Conservation (phyloP, 108 stramenopile genomes). For the Parmales sp. region DNA sequence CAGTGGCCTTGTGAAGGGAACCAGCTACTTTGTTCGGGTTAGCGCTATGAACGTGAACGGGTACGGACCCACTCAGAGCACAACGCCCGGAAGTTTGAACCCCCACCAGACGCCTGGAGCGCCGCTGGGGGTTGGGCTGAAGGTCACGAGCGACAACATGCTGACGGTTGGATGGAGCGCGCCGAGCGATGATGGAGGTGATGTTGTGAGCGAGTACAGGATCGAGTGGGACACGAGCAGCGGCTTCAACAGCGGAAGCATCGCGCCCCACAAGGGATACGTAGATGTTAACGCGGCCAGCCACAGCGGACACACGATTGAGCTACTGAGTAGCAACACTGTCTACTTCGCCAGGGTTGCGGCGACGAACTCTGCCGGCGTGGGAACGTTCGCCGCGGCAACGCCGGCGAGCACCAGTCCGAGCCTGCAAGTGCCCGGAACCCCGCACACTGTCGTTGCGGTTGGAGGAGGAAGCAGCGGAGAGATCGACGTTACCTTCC, state of each 20-base stretch:
- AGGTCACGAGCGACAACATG: conserved; percentile 62
- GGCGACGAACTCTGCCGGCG: conserved; percentile 54
- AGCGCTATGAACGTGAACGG: conserved; percentile 62
- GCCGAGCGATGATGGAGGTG: conserved; percentile 59
- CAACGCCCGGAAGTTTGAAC: conserved; percentile 52
- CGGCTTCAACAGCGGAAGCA: conserved; percentile 37
- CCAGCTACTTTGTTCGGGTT: conserved; percentile 61
- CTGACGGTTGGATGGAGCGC: conserved; percentile 51
- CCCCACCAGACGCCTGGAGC: conserved; percentile 58
- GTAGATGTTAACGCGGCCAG: conserved; percentile 41
- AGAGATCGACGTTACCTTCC: conserved; percentile 45
- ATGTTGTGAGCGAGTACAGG: conserved; percentile 46
- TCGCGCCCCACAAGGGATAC: conserved; percentile 52
- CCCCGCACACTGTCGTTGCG: conserved; percentile 29
- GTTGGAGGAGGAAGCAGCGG: conserved; percentile 21
- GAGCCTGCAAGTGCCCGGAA: conserved; percentile 53
- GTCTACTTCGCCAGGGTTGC: conserved; percentile 50
- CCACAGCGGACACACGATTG: conserved; percentile 35
- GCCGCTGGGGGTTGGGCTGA: conserved; percentile 50
- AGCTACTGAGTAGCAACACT: conserved; percentile 26
- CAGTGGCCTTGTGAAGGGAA: conserved; percentile 45
- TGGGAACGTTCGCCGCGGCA: conserved; percentile 23
- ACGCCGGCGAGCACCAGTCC: conserved; percentile 36
- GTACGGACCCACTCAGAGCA: conserved; percentile 44
- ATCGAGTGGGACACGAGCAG: conserved; percentile 70